phyloP scores from a whole-genome alignment of 345 rosid genomes.

The Lagerstroemia speciosa region DNA sequence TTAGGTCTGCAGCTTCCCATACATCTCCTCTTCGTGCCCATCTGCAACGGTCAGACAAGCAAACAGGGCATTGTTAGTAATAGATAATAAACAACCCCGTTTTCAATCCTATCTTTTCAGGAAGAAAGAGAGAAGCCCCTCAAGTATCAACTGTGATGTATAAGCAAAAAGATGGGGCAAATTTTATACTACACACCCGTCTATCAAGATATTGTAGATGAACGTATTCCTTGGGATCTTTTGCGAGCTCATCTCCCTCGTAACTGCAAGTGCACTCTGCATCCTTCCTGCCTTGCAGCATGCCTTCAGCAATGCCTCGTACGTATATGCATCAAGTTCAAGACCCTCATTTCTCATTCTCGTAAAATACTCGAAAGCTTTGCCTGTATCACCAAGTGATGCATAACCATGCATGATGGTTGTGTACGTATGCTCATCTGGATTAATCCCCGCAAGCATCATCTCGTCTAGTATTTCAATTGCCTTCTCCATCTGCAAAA shows the following conservation, averaged over 20 bases:
- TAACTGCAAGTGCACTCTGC: constrained; percentile 97
- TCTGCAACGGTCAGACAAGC: constrained; percentile 22
- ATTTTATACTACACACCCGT: constrained; percentile 44
- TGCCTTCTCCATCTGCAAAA: constrained; percentile 78
- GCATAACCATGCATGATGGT: constrained; percentile 98
- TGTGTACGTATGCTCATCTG: constrained; percentile 86
- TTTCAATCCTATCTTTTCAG: background rate
- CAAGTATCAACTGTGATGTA: background rate
- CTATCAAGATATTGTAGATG: constrained; percentile 80
- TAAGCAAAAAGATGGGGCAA: background rate
- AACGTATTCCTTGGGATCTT: constrained; percentile 73
- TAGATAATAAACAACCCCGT: background rate
- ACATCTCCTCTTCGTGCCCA: constrained; percentile 99
- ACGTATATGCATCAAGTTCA: constrained; percentile 73
- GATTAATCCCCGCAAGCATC: constrained; percentile 63
- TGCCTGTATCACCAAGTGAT: constrained; percentile 82
- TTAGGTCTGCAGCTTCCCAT: constrained; percentile 94
- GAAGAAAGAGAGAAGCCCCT: background rate
- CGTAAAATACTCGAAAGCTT: constrained; percentile 78
- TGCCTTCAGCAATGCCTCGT: constrained; percentile 89
- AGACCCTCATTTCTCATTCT: constrained; percentile 77
- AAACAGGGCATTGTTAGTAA: background rate
- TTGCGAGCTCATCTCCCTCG: constrained; percentile 78
- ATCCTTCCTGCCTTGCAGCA: constrained; percentile 98
- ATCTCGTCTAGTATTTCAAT: constrained; percentile 84